Conservation (phyloP, 2,329 filamentous ascomycete species). For the Talaromyces atroroseus region DNA sequence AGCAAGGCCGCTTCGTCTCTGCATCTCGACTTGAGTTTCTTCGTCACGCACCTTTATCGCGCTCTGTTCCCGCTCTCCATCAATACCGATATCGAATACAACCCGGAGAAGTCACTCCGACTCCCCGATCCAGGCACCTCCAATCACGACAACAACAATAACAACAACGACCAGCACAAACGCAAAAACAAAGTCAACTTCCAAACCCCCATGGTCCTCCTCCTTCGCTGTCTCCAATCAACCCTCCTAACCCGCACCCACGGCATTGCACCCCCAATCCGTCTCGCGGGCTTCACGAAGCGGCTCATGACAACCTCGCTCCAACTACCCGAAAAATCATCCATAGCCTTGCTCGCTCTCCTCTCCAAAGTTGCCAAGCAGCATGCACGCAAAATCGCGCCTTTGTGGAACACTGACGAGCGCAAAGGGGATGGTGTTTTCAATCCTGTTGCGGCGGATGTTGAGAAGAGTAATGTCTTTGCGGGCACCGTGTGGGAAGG, state of each 20-base stretch:
- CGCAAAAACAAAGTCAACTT: constrained; percentile 75
- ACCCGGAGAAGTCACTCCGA: constrained; percentile 64
- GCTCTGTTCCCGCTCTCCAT: constrained; percentile 72
- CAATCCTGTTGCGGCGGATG: constrained; percentile 63
- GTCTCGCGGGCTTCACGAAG: constrained; percentile 89
- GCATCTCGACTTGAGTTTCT: constrained; percentile 89
- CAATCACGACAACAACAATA: constrained; percentile 31
- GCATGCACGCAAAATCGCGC: constrained; percentile 73
- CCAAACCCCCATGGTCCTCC: constrained; percentile 86
- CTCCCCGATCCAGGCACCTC: constrained; percentile 59
- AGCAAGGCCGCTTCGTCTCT: constrained; percentile 75
- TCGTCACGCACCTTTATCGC: constrained; percentile 88
- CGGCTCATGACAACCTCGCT: constrained; percentile 76
- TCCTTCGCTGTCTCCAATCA: constrained; percentile 78
- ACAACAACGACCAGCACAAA: constrained; percentile 32
- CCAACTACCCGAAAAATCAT: constrained; percentile 86
- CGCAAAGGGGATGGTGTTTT: constrained; percentile 84
- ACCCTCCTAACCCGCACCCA: constrained; percentile 72
- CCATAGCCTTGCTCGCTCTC: constrained; percentile 71
- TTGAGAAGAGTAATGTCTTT: constrained; percentile 87
- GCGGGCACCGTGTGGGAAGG: constrained; percentile 90
- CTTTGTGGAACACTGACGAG: constrained; percentile 94
- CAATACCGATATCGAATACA: constrained; percentile 79
- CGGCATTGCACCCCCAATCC: constrained; percentile 70
- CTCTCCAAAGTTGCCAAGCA: constrained; percentile 72